Conservation (phyloP, 2,329 filamentous ascomycete species). For the Pyricularia sp. region DNA sequence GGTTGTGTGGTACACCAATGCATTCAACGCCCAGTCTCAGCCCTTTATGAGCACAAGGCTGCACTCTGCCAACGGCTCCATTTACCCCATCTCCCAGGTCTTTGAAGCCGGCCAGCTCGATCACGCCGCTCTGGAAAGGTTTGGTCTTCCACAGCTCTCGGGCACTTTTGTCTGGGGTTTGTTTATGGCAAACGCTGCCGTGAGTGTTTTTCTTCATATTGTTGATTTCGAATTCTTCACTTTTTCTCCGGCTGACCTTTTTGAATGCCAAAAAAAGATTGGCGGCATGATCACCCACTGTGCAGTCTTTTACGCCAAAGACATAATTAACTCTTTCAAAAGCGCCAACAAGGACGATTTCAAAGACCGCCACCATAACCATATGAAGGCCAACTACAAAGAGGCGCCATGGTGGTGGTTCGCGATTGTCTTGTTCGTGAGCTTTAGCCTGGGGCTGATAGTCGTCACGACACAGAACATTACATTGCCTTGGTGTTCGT, state of each 20-base stretch:
- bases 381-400: neutral
- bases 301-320: neutral
- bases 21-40: neutral
- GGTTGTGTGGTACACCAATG: neutral
- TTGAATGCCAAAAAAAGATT: neutral
- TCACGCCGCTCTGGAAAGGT: neutral
- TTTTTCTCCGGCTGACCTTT: neutral
- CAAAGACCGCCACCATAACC: neutral
- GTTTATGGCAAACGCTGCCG: neutral
- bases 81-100: neutral
- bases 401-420: neutral
- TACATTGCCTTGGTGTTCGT: neutral
- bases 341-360: neutral
- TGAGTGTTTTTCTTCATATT: neutral
- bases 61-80: neutral
- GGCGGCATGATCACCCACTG: neutral
- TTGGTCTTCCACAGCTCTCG: neutral
- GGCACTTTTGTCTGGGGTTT: neutral
- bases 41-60: neutral
- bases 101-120: neutral
- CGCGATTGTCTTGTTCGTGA: neutral
- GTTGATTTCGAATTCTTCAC: too few species aligned
- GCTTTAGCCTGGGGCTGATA: neutral
- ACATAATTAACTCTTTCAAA: neutral
- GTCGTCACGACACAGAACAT: neutral